Base-by-base conservation (phyloP, 2,329 filamentous ascomycete genomes). In the Verticillium isaacii region DNA sequence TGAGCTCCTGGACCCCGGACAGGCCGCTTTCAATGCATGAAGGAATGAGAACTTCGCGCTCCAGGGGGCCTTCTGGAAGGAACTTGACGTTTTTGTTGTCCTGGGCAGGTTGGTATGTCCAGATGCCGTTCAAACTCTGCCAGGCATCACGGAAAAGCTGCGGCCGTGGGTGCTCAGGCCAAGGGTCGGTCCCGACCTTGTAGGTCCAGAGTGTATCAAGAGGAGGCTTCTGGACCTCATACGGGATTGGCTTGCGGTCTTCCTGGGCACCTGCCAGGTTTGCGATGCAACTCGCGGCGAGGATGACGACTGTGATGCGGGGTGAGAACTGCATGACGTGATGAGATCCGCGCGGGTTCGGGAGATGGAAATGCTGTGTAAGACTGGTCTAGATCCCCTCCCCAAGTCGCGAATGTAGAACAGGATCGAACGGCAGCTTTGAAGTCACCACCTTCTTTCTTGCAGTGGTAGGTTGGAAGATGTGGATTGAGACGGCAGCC, bases 141-240 rank as follows among this genome's bases (percentile, higher is more conserved):
- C 84, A 87, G 5, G 73, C 67, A 5, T 82, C 74, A 5, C 84
- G 80, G 39, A 78, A 77, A 9, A 87, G 78, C 66, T 82, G 83
- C 2, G 85, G 85, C 0, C 84, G 80, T 11, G 85, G 85, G 65
- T 87, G 79, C 57, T 87, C 82, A 1, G 81, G 81, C 84, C 84
- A 85, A 0, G 83, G 82, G 45, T 80, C 72, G 1, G 75, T 82
- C 37, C 83, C 82, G 23, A 84, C 80, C 5, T 78, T 72, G 60
- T 76, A 71, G 1, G 83, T 85, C 82, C 82, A 85, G 9, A 78
- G 74, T 2, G 81, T 84, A 64, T 80, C 78, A 2, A 82, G 74
- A 0, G 77, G 79, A 15, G 77, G 76, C 8, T 68, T 73, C 61
- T 77, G 69, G 0, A 75, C 70, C 29, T 71, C 63, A 67, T 80